Conservation (phyloP, 805 yeast genomes). For the Candida easanensis region DNA sequence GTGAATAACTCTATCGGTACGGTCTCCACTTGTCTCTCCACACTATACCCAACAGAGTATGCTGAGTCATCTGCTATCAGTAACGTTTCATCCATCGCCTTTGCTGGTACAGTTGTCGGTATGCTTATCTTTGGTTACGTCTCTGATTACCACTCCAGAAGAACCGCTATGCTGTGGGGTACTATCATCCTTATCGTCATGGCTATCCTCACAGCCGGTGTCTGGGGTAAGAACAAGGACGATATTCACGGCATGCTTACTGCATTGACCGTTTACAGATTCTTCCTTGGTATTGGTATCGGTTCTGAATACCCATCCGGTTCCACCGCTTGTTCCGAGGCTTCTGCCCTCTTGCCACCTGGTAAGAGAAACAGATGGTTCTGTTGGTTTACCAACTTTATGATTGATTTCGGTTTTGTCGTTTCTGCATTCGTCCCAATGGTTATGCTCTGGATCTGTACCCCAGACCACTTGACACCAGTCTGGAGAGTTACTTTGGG, state of each 20-base stretch:
- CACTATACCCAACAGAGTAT: constrained; percentile 63
- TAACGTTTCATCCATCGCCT: constrained; percentile 84
- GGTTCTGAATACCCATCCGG: constrained; percentile 97
- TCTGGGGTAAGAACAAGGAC: constrained; percentile 63
- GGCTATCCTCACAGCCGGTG: constrained; percentile 75
- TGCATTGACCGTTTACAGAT: constrained; percentile 80
- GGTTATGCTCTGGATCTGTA: constrained; percentile 81
- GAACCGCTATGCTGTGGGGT: constrained; percentile 77
- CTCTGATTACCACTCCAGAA: constrained; percentile 79
- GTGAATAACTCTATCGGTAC: constrained; percentile 82
- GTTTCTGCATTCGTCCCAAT: constrained; percentile 80
- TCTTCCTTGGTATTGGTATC: constrained; percentile 85
- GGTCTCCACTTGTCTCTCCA: constrained; percentile 65
- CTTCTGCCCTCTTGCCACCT: constrained; percentile 71
- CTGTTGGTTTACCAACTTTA: constrained; percentile 81
- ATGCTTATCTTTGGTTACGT: constrained; percentile 77
- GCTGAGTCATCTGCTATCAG: constrained; percentile 64
- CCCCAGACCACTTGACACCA: constrained; percentile 63
- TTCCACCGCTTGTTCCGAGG: constrained; percentile 91
- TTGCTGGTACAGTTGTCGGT: constrained; percentile 90
- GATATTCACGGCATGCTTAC: constrained; percentile 72
- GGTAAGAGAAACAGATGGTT: constrained; percentile 89
- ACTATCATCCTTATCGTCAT: constrained; percentile 72
- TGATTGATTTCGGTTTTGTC: constrained; percentile 88
- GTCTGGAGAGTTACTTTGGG: constrained; percentile 94